A percentile compares a stretch with the other conserved stretches of the same genome.
Evolutionary conservation across 2,329 filamentous ascomycete species (phyloP).

Genomic region (Cladosporium sp.): DNA sequence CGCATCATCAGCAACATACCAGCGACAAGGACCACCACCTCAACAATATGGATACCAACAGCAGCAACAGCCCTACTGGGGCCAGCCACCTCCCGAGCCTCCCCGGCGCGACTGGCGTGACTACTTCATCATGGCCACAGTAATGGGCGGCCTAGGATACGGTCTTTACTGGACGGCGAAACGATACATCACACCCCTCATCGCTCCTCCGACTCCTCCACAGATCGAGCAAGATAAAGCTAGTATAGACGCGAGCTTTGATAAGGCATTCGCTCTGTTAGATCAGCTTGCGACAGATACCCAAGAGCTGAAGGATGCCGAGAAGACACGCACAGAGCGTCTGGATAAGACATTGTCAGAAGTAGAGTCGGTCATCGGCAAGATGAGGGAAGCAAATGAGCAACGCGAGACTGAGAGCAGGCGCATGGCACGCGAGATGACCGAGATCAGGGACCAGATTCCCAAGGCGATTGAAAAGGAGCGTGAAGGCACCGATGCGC

Average conservation of each 20-base stretch:
- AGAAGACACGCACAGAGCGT: constrained; percentile 79
- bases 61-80: constrained; percentile 52
- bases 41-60: constrained; percentile 45
- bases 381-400: constrained; percentile 78
- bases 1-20: constrained; percentile 49
- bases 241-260: constrained; percentile 88
- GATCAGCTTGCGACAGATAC: constrained; percentile 93
- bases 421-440: constrained; percentile 82
- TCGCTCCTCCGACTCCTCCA: constrained; percentile 89
- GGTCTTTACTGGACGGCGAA: constrained; percentile 86
- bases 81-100: constrained; percentile 57
- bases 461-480: constrained; percentile 87
- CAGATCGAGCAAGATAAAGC: constrained; percentile 94
- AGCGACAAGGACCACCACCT: constrained; percentile 30
- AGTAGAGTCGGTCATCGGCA: constrained; percentile 77
- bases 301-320: constrained; percentile 79
- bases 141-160: constrained; percentile 85
- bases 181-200: constrained; percentile 88
- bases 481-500: constrained; percentile 77
- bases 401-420: constrained; percentile 85
- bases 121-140: constrained; percentile 99
- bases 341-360: constrained; percentile 80
- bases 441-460: constrained; percentile 77
- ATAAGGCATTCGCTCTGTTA: constrained; percentile 84
- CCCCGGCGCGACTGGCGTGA: constrained; percentile 94